Evolutionary conservation across 1,284 basidiomycete genomes (phyloP), one percentile per base, ranked within the genome.

Genomic region (Sanghuangporus weigelae): DNA sequence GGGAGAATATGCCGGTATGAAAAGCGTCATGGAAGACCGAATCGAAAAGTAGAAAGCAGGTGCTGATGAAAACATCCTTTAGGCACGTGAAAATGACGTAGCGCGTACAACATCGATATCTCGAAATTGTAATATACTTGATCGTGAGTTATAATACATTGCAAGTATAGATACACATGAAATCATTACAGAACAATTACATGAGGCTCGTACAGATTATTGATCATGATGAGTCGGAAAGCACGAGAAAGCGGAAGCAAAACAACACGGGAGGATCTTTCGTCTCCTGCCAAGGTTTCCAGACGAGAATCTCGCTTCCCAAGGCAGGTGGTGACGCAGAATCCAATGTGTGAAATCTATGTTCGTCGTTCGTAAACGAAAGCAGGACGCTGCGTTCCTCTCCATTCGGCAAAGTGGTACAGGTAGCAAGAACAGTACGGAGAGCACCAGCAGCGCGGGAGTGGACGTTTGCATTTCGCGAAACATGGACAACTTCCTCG

Each of bases 1-100:
- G 0, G 87, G 84, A 1, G 81, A 79, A 69, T 80, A 83, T 4
- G 85, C 80, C 26, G 85, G 70, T 57, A 75, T 69, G 70, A 84
- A 87, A 8, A 38, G 54, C 26, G 44, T 50, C 63, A 64, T 64
- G 36, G 31, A 12, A 44, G n/a, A n/a, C 42, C 10, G 35, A 21
- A 11, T 1, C 49, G 26, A 23, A 51, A 31, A 23, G 12, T 51
- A 2, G 12, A 12, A 19, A 44, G 42, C 3, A 19, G 48, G 48
- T 10, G 10, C 48, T 49, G 19, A 19, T 21, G 48, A 10, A 7
- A 2, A 16, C n/a, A 23, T 23, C 21, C 21, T 38, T 19, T n/a
- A 35, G 44, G 21, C 46, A 53, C 54, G 54, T 56, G 39, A 4
- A 38, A 8, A 38, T 23, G 49, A 51, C 21, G 48, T 7, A 49